A percentile compares a stretch with the other conserved stretches of the same genome.
These are phyloP conservation scores for Colletotrichum sp. DNA, from an alignment of 2,329 filamentous ascomycete genomes.

Conservation along the genomic window DNA sequence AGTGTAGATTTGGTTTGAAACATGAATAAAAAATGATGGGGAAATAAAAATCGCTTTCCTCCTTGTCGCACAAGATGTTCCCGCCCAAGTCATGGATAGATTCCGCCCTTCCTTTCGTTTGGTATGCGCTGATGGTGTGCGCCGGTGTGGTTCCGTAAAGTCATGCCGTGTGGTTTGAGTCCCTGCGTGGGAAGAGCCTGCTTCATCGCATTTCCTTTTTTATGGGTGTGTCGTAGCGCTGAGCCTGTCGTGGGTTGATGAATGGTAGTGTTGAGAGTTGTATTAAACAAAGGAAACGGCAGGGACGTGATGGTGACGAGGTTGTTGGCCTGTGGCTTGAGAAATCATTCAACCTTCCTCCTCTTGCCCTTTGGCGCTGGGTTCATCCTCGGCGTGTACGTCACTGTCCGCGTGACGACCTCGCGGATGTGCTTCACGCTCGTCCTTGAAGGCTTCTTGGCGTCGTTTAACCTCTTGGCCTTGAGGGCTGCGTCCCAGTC, in stretches of 20 bases:
- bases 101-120: conserved; percentile 1
- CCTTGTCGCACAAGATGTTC: conserved; percentile 17
- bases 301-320: neutral
- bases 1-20: conserved; percentile 1
- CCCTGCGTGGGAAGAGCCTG: conserved; percentile 21
- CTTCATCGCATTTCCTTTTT: conserved; percentile 17
- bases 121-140: conserved; percentile 6
- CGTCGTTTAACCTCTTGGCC: conserved; percentile 65
- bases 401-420: conserved; percentile 93
- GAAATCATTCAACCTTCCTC: conserved; percentile 66
- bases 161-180: conserved; percentile 7
- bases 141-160: conserved; percentile 16
- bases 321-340: neutral
- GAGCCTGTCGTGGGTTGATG: conserved; percentile 2
- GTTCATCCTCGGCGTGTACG: conserved; percentile 85
- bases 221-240: conserved; percentile 1
- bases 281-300: conserved; percentile 7
- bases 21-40: neutral
- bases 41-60: conserved; percentile 13
- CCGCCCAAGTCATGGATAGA: neutral
- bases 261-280: neutral
- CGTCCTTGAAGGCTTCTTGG: conserved; percentile 62
- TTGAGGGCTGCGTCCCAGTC: conserved; percentile 80
- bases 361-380: conserved; percentile 93
- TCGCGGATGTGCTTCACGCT: conserved; percentile 78